These are phyloP conservation scores for Bryoerythrophyllum caledonicum DNA, from an alignment of 225 moss, liverwort and hornwort genomes.

Conservation along the genomic window DNA sequence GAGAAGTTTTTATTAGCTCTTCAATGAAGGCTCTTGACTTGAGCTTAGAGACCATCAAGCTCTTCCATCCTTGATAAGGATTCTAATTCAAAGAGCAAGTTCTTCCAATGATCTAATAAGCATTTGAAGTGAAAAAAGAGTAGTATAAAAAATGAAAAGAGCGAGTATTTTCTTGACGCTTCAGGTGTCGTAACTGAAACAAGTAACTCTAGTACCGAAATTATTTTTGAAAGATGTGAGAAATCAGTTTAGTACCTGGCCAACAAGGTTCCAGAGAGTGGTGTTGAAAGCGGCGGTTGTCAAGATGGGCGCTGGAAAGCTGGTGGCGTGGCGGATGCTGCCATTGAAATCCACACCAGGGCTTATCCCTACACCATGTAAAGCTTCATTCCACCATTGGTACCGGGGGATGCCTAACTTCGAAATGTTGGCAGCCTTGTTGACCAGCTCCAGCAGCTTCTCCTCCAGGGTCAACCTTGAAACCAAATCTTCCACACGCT, in stretches of 20 bases:
- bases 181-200: no score
- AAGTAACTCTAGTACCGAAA: no score
- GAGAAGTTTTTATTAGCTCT: no score
- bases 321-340: conserved; percentile 17
- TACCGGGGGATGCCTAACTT: conserved; percentile 20
- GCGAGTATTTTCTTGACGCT: no score
- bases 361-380: conserved; percentile 17
- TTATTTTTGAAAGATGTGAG: background rate
- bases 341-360: conserved; percentile 22
- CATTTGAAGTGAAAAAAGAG: no score
- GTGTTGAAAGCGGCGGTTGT: conserved; percentile 23
- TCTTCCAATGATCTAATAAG: no score
- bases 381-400: conserved; percentile 25
- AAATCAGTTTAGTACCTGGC: conserved; percentile 1
- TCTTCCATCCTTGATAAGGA: no score
- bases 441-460: conserved; percentile 20
- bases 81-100: no score
- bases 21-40: no score
- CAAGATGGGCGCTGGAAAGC: conserved; percentile 22
- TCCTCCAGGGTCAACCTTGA: conserved; percentile 18
- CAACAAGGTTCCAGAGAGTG: conserved; percentile 19
- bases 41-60: no score
- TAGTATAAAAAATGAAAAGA: no score
- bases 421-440: conserved; percentile 21
- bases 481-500: conserved; percentile 21